Percentiles rank a stretch among this genome's conserved stretches.
Evolutionary conservation across 169 alveolate species (phyloP).

Genomic region (Hepatocystis sp.): DNA sequence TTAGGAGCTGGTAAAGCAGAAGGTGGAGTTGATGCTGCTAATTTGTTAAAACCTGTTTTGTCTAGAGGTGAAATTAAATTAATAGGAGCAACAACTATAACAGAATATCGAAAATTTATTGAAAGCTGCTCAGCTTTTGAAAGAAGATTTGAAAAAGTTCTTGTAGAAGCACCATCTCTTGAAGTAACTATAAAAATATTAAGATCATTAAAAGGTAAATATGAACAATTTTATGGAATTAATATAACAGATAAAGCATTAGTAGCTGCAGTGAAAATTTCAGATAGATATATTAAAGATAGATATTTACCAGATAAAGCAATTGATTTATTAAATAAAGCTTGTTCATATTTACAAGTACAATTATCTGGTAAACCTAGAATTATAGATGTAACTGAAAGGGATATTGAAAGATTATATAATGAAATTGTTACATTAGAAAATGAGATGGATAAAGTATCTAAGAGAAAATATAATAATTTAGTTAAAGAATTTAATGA

Average conservation of each 20-base stretch:
- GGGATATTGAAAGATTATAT: slow-evolving; percentile 60
- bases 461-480: slow-evolving; percentile 45
- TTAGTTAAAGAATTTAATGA: slow-evolving; percentile 58
- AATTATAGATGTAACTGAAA: slow-evolving; percentile 64
- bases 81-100: slow-evolving; percentile 79
- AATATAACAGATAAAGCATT: slow-evolving; percentile 77
- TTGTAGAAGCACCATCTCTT: slow-evolving; percentile 74
- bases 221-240: slow-evolving; percentile 73
- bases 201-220: slow-evolving; percentile 70
- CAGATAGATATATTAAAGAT: slow-evolving; percentile 77
- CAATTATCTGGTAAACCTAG: slow-evolving; percentile 71
- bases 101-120: slow-evolving; percentile 77
- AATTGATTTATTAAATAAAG: slow-evolving; percentile 79
- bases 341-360: slow-evolving; percentile 72
- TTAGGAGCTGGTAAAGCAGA: slow-evolving; percentile 79
- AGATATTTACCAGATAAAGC: slow-evolving; percentile 80
- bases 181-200: slow-evolving; percentile 73
- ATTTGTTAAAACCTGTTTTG: slow-evolving; percentile 78
- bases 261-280: slow-evolving; percentile 73
- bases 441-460: slow-evolving; percentile 66
- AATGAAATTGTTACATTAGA: slow-evolving; percentile 68
- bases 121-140: slow-evolving; percentile 80
- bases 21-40: slow-evolving; percentile 77
- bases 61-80: slow-evolving; percentile 76
- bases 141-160: slow-evolving; percentile 78